Evolutionary conservation across 768 basidiomycete species (phyloP).

Genomic region (Daedaleopsis sinensis): DNA sequence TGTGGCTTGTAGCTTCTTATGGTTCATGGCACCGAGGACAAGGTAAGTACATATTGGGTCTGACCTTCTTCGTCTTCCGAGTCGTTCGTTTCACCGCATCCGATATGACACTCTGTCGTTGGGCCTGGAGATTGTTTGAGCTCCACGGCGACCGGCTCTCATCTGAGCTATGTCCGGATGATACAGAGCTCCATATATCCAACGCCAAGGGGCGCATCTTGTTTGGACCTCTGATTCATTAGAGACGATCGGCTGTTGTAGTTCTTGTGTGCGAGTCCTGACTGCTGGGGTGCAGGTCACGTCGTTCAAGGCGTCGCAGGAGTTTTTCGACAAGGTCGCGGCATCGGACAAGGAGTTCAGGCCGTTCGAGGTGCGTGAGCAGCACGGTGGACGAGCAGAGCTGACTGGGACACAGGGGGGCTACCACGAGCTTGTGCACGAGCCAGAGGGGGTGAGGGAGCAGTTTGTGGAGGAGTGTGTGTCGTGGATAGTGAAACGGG

Average conservation of each 20-base stretch:
- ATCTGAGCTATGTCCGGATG: background rate
- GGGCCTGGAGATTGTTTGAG: too few species aligned
- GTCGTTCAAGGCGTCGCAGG: conserved; percentile 52
- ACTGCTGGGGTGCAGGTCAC: conserved; percentile 47
- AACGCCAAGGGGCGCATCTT: background rate
- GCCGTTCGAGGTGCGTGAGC: conserved; percentile 37
- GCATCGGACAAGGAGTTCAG: conserved; percentile 57
- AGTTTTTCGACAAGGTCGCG: conserved; percentile 53
- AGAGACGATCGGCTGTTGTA: background rate
- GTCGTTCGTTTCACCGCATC: background rate
- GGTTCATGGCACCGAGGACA: conserved; percentile 18
- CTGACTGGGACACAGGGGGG: conserved; percentile 48
- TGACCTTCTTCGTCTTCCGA: background rate
- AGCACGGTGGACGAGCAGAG: background rate
- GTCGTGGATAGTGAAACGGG: conserved; percentile 43
- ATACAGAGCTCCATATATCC: background rate
- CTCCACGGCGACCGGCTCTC: background rate
- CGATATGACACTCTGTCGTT: too few species aligned
- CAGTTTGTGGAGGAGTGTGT: conserved; percentile 56
- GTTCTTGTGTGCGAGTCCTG: background rate
- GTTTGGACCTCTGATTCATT: background rate
- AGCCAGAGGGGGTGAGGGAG: conserved; percentile 68
- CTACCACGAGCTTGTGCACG: conserved; percentile 79
- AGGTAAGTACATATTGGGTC: conserved; percentile 7
- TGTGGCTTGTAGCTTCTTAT: conserved; percentile 9